Evolutionary conservation across 192 early-diverging fungal genomes (phyloP), one percentile per base, ranked within the genome.

Genomic region (Hyaloraphidium curvatum): DNA sequence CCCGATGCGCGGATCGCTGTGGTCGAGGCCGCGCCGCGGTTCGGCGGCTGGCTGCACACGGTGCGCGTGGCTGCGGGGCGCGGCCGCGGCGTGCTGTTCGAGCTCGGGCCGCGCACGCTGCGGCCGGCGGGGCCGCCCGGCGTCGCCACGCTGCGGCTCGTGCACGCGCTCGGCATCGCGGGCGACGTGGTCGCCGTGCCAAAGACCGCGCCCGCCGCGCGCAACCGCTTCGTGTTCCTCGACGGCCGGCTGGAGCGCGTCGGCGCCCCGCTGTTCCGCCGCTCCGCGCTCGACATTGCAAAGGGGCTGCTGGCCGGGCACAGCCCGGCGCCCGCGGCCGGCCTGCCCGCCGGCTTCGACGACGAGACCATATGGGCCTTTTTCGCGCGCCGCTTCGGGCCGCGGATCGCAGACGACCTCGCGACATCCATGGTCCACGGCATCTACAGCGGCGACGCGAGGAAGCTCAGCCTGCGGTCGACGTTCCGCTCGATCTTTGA

Each of bases 301-400:
- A n/a, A n/a, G n/a, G 25, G 25, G 7, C 23, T 48, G 7, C 43
- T 48, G 5, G 27, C 33, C 78, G 0, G 30, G 56, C 5, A 35
- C 58, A 1, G 29, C 50, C 11, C 55, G 67, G 14, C 71, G 74
- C 62, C 55, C 56, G 4, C 62, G 65, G 22, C 55, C 66, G 33
- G 59, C 55, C 19, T 48, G 11, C 5, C 17, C 5, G 43, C 17
- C 19, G 43, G 43, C 25, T 4, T 48, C 43, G 9, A 37, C 30
- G 92, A 97, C 61, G 93, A 94, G 63, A 82, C 78, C n/a, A 80
- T 97, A 31, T 75, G 83, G 63, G 58, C 59, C 31, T 92, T 97
- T 75, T 66, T 90, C 2, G 59, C 63, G 25, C 68, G 90, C 39
- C 72, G 89, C 23, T 89, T 97, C 58, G 78, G 82, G 33, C 55